Conservation (phyloP, 176 grass and related monocot genomes). For the Microstegium vimineum region DNA sequence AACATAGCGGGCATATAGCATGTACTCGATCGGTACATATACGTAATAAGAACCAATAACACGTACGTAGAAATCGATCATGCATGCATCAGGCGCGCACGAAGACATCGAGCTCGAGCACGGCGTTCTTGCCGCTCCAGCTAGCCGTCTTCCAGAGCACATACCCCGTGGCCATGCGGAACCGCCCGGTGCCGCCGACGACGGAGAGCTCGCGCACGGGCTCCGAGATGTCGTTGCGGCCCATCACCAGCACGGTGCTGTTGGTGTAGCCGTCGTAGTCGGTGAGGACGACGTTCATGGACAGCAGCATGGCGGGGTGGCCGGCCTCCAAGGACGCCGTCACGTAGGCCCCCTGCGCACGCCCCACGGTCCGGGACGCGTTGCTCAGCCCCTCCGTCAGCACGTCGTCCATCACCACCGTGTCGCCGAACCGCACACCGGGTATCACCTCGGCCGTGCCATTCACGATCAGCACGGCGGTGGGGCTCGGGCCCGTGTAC, state of each 20-base stretch:
- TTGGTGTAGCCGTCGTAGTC: too few relatives aligned
- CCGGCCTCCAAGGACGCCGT: neutral
- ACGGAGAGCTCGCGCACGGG: slow-evolving; percentile 13
- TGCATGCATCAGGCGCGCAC: too few relatives aligned
- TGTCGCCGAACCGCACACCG: neutral
- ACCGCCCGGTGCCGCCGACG: slow-evolving; percentile 21
- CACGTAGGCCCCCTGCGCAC: neutral
- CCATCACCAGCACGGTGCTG: neutral
- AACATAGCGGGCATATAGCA: too few relatives aligned
- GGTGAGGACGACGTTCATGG: neutral
- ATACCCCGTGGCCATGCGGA: slow-evolving; percentile 22
- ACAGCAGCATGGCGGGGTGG: neutral
- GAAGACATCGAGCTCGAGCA: too few relatives aligned
- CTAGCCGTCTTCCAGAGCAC: slow-evolving; percentile 22
- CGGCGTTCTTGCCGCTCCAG: neutral
- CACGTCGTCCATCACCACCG: neutral
- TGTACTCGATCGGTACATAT: too few relatives aligned
- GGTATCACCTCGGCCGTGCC: neutral
- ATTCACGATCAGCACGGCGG: neutral
- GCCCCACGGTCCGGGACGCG: neutral
- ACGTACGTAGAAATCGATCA: too few relatives aligned
- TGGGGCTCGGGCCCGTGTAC: too few relatives aligned
- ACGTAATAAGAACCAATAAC: too few relatives aligned
- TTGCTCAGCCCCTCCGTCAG: neutral
- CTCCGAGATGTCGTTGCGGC: neutral